phyloP scores from a whole-genome alignment of 768 basidiomycete species.

The Pisolithus microcarpus region DNA sequence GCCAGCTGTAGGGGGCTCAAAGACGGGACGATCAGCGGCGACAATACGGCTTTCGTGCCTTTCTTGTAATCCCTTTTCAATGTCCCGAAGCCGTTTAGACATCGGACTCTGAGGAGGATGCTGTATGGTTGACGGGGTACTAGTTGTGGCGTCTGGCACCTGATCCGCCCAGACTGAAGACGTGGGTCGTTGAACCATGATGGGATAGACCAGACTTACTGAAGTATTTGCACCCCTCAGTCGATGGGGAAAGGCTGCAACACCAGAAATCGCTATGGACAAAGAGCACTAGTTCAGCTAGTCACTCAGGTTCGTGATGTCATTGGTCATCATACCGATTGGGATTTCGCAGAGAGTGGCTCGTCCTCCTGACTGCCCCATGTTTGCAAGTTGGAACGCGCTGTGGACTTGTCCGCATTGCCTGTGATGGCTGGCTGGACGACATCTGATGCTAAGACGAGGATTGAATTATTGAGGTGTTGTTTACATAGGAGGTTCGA shows the following conservation, averaged over 20 bases:
- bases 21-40: neutral
- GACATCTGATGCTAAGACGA: constrained; percentile 1
- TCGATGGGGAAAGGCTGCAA: constrained; percentile 22
- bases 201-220: constrained; percentile 18
- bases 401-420: constrained; percentile 7
- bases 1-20: neutral
- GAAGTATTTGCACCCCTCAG: constrained; percentile 25
- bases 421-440: constrained; percentile 1
- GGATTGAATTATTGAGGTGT: no score
- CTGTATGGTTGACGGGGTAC: no score
- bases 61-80: neutral
- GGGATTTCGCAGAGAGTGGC: constrained; percentile 25
- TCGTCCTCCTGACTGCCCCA: constrained; percentile 19
- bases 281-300: neutral
- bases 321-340: constrained; percentile 27
- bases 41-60: neutral
- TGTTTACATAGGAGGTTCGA: no score
- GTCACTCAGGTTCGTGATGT: neutral
- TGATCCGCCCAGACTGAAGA: constrained; percentile 29
- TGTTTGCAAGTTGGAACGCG: constrained; percentile 23
- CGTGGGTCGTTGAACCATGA: constrained; percentile 1
- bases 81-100: neutral
- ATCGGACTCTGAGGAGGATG: no score
- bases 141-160: no score
- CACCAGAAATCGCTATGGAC: constrained; percentile 29